Percentiles rank a stretch among this genome's conserved stretches.
Evolutionary conservation across 805 yeast genomes (phyloP).

Genomic region (Myxozyma kluyveri): DNA sequence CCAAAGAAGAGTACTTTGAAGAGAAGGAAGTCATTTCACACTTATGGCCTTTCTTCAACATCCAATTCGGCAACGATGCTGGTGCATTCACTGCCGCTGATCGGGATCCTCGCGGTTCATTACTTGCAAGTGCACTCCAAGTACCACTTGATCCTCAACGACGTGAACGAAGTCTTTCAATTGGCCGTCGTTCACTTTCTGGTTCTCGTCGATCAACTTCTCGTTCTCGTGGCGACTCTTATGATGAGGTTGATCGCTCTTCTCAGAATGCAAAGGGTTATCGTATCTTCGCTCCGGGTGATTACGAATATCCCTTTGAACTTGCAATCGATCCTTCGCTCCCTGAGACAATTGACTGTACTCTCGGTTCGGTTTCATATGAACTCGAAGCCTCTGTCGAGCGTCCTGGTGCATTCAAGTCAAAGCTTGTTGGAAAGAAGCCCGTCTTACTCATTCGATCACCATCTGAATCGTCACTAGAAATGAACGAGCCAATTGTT

Average conservation of each 20-base stretch:
- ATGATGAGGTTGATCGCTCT: constrained; percentile 13
- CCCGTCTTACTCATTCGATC: constrained; percentile 71
- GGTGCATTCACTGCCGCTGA: constrained; percentile 44
- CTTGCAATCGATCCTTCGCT: constrained; percentile 75
- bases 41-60: constrained; percentile 83
- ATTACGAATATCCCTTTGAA: constrained; percentile 88
- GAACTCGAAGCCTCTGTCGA: constrained; percentile 65
- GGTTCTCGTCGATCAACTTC: constrained; percentile 14
- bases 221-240: constrained; percentile 13
- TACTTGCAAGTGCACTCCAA: constrained; percentile 13
- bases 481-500: constrained; percentile 89
- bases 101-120: constrained; percentile 28
- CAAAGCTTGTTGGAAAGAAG: constrained; percentile 61
- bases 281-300: constrained; percentile 74
- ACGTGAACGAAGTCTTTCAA: constrained; percentile 16
- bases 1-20: constrained; percentile 64
- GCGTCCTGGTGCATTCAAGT: constrained; percentile 81
- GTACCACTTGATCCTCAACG: constrained; percentile 17
- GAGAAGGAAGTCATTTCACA: constrained; percentile 66
- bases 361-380: constrained; percentile 79
- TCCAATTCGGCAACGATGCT: constrained; percentile 42
- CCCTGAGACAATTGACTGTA: constrained; percentile 75
- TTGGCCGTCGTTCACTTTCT: constrained; percentile 23
- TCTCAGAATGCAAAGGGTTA: constrained; percentile 36
- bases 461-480: constrained; percentile 73